A percentile compares a stretch with the other conserved stretches of the same genome.
Conservation (phyloP, 495 filamentous ascomycete species). For the Podospora australis region DNA sequence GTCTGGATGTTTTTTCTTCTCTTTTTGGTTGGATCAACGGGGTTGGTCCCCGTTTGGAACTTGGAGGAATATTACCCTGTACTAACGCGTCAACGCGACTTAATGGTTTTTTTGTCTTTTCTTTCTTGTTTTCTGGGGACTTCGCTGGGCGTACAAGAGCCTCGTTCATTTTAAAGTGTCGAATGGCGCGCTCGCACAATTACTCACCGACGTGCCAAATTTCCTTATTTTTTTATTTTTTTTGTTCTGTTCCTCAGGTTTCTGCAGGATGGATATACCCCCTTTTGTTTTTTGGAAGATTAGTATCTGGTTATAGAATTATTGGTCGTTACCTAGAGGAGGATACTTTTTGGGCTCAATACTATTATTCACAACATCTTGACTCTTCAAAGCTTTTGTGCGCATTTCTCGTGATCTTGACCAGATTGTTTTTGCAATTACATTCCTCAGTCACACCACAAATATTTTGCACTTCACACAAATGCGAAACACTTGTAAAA, state of each 20-base stretch:
- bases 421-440: not conserved
- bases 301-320: not conserved
- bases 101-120: conserved; percentile 5
- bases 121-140: not conserved
- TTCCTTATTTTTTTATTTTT: conserved; percentile 7
- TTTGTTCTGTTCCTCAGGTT: conserved; percentile 15
- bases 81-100: not conserved
- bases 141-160: conserved; percentile 13
- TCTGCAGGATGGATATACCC: conserved; percentile 35
- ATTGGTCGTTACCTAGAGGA: not conserved
- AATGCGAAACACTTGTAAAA: not conserved
- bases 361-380: too few species aligned
- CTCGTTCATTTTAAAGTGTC: conserved; percentile 12
- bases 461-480: not conserved
- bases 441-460: not conserved
- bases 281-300: conserved; percentile 8
- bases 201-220: conserved; percentile 12
- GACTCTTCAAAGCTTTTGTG: too few species aligned
- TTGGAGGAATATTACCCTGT: conserved; percentile 4
- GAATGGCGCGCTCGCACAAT: conserved; percentile 17
- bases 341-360: not conserved
- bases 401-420: too few species aligned
- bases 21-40: not conserved
- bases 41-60: not conserved
- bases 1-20: conserved; percentile 10